phyloP scores from a whole-genome alignment of 1,284 basidiomycete genomes.

The Rhizoctonia solani region DNA sequence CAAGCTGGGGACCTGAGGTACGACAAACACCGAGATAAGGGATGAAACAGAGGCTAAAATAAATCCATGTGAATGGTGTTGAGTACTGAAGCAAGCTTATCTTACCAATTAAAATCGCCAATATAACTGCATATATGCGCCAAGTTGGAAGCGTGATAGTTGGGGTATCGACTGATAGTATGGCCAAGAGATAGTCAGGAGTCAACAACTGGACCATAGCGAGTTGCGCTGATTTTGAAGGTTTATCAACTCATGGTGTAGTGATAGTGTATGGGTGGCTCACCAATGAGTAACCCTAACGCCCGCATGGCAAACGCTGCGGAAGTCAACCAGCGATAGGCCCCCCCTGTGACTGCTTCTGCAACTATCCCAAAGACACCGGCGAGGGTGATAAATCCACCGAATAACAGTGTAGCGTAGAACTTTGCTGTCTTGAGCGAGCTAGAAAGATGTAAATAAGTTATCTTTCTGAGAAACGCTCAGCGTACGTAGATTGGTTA shows the following conservation, averaged over 20 bases:
- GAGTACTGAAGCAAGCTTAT: background rate
- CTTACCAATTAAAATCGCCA: background rate
- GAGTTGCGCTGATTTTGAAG: background rate
- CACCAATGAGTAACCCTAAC: slow-evolving; percentile 5
- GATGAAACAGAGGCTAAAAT: slow-evolving; percentile 5
- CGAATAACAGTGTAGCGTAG: slow-evolving; percentile 15
- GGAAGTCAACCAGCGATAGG: slow-evolving; percentile 12
- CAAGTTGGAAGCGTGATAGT: slow-evolving; percentile 7
- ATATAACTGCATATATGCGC: slow-evolving; percentile 31
- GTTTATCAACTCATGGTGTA: background rate
- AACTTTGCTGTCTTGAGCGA: slow-evolving; percentile 2
- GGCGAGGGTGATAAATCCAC: slow-evolving; percentile 11
- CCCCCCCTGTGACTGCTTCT: background rate
- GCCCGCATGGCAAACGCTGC: slow-evolving; percentile 7
- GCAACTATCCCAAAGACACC: slow-evolving; percentile 27
- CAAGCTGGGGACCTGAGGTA: background rate
- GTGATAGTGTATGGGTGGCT: background rate
- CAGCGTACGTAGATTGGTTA: background rate
- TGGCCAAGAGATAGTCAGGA: slow-evolving; percentile 10
- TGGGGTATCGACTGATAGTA: slow-evolving; percentile 6
- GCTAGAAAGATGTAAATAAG: background rate
- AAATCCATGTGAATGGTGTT: background rate
- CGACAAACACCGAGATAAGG: slow-evolving; percentile 16
- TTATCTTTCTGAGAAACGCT: background rate
- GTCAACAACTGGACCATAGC: slow-evolving; percentile 21